Conservation (phyloP, 1,139 yeast species). For the Candida mesenterica region DNA sequence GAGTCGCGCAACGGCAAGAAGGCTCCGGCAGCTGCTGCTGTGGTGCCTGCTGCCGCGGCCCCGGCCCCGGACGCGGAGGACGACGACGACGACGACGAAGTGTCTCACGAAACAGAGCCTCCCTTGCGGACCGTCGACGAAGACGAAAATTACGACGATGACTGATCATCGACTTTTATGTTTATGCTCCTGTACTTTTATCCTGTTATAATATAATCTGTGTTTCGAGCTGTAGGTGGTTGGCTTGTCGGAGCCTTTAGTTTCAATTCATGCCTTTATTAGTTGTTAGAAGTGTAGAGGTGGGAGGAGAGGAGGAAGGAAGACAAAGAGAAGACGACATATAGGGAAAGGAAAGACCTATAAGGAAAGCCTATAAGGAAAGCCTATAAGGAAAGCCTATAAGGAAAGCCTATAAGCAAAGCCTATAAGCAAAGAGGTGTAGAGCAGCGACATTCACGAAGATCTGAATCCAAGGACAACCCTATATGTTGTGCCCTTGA, state of each 20-base stretch:
- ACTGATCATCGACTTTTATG: slow-evolving; percentile 4
- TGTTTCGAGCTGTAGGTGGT: neutral
- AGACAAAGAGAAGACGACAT: too few species aligned
- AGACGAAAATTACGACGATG: slow-evolving; percentile 83
- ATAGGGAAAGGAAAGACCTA: too few species aligned
- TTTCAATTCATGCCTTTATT: neutral
- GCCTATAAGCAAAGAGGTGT: too few species aligned
- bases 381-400: neutral
- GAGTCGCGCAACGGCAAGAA: slow-evolving; percentile 8
- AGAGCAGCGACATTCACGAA: too few species aligned
- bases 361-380: too few species aligned
- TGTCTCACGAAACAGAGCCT: slow-evolving; percentile 45
- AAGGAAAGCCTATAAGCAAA: neutral
- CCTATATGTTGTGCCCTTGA: too few species aligned
- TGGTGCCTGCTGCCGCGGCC: slow-evolving; percentile 8
- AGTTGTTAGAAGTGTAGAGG: too few species aligned
- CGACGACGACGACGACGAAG: slow-evolving; percentile 31
- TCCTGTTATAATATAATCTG: slow-evolving; percentile 3
- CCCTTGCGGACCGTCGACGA: slow-evolving; percentile 78
- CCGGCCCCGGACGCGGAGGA: slow-evolving; percentile 31
- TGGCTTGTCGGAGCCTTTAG: neutral
- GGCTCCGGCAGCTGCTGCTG: slow-evolving; percentile 6
- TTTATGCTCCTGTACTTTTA: slow-evolving; percentile 5
- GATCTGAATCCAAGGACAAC: too few species aligned
- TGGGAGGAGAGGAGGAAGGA: too few species aligned